Evolutionary conservation across 441 rosid species (phyloP).

Genomic region (Omphalea diandra): DNA sequence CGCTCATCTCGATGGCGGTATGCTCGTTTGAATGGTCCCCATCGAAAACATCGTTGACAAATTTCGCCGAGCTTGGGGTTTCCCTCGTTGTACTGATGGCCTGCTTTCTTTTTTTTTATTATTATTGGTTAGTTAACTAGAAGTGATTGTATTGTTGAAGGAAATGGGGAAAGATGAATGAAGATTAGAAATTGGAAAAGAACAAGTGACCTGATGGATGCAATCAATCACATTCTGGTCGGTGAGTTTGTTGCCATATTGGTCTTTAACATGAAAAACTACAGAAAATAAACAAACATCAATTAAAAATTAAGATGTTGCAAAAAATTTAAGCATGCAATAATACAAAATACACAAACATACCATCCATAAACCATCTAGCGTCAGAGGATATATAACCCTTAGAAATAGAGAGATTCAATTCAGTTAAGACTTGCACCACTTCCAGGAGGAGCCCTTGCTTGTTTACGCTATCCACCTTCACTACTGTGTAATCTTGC

Average conservation of each 20-base stretch:
- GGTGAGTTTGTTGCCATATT: conserved; percentile 55
- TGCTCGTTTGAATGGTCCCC: conserved; percentile 39
- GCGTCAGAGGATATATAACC: conserved; percentile 72
- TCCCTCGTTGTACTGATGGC: conserved; percentile 58
- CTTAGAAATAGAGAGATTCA: conserved; percentile 57
- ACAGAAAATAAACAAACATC: conserved; percentile 8
- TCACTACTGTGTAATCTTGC: conserved; percentile 67
- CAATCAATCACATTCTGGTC: conserved; percentile 55
- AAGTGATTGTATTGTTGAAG: too few species aligned
- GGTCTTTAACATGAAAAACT: conserved; percentile 84
- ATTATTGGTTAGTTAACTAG: too few species aligned
- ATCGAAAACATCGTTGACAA: conserved; percentile 23
- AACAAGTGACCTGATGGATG: conserved; percentile 62
- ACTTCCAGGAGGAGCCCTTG: conserved; percentile 72
- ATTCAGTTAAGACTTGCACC: conserved; percentile 68
- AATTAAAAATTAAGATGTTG: too few species aligned
- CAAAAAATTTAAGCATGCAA: too few species aligned
- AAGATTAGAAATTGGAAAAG: not conserved
- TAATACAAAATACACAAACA: not conserved
- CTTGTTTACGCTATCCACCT: conserved; percentile 62
- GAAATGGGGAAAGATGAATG: not conserved
- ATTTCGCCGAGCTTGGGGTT: conserved; percentile 28
- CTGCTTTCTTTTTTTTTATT: too few species aligned
- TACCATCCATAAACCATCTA: conserved; percentile 81
- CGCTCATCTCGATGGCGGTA: conserved; percentile 66